A percentile compares a stretch with the other conserved stretches of the same genome.
Conservation (phyloP, 139 green algal genomes). For the Deuterostichococcus epilithicus region DNA sequence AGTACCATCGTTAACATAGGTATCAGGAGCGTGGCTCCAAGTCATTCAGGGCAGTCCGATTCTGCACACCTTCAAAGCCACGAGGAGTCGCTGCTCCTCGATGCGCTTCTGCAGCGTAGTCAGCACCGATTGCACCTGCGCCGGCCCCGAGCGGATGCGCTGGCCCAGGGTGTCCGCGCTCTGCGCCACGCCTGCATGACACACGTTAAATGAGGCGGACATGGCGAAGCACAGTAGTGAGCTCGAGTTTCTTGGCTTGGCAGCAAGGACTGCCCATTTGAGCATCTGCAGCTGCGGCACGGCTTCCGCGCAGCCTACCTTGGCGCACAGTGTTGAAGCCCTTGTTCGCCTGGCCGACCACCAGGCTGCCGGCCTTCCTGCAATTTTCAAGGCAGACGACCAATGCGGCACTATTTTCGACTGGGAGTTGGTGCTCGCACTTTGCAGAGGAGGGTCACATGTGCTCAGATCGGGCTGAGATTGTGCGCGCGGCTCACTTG, state of each 20-base stretch:
- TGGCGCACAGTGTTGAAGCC: constrained; percentile 8
- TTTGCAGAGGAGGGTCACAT: no score
- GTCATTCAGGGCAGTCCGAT: background rate
- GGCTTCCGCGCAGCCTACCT: constrained; percentile 9
- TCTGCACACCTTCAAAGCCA: background rate
- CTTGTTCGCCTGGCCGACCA: background rate
- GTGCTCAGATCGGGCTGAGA: background rate
- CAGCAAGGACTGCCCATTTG: no score
- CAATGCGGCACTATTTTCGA: background rate
- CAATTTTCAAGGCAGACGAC: background rate
- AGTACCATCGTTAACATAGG: background rate
- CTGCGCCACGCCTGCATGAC: constrained; percentile 22
- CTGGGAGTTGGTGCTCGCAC: no score
- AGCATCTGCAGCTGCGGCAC: no score
- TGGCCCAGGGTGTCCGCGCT: constrained; percentile 22
- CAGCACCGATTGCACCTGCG: constrained; percentile 35
- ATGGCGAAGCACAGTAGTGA: no score
- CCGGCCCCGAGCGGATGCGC: constrained; percentile 30
- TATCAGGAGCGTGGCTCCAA: background rate
- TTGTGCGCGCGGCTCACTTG: background rate
- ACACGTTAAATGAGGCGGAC: no score
- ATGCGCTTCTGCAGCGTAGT: constrained; percentile 36
- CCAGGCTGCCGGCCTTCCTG: constrained; percentile 12
- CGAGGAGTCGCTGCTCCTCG: constrained; percentile 39
- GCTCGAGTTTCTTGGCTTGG: no score